Evolutionary conservation across 2,329 filamentous ascomycete species (phyloP), one percentile per base, ranked within the genome.

Genomic region (Penicillium sp.): DNA sequence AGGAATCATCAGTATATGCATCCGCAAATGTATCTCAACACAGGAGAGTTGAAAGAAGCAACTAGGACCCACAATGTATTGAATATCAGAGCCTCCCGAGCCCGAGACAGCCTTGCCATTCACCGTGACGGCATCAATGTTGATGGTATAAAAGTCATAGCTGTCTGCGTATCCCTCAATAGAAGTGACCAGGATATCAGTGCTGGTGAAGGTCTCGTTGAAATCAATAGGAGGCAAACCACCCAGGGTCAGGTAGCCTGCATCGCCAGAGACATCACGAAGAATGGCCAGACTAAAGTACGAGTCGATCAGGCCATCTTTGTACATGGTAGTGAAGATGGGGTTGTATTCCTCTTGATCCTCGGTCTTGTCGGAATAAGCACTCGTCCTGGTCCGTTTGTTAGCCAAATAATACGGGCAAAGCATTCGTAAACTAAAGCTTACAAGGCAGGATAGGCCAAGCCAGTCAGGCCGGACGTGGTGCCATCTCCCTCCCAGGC

Each of bases 161-260:
- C 20, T 16, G 4, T 47, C 32, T 13, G 39, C 16, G 36, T 47
- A 47, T 8, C 46, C 47, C 2, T 40, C 18, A 4, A 49, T 45
- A 2, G 34, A 35, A n/a, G 51, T 54, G 17, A 54, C 28, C 5
- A 53, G 34, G 8, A 54, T 56, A 7, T 45, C 34, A 4, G 54
- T n/a, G n/a, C 35, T 45, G 1, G 36, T 43, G 10, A 26, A 55
- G 21, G 39, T 29, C n/a, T 41, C 36, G 0, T 28, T 17, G 5
- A 45, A 41, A 11, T 36, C 15, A 2, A 47, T 30, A 2, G 50
- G 48, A 7, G 50, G 48, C 8, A 55, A 14, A 11, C 52, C 52
- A 7, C 52, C 50, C 1, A 55, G 50, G 3, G 51, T 47, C 14
- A 55, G 35, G 19, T 50, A 50, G 7, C 52, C 52, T 1, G 45